phyloP scores from a whole-genome alignment of 2,329 filamentous ascomycete species.

The Calonectria ilicicola region DNA sequence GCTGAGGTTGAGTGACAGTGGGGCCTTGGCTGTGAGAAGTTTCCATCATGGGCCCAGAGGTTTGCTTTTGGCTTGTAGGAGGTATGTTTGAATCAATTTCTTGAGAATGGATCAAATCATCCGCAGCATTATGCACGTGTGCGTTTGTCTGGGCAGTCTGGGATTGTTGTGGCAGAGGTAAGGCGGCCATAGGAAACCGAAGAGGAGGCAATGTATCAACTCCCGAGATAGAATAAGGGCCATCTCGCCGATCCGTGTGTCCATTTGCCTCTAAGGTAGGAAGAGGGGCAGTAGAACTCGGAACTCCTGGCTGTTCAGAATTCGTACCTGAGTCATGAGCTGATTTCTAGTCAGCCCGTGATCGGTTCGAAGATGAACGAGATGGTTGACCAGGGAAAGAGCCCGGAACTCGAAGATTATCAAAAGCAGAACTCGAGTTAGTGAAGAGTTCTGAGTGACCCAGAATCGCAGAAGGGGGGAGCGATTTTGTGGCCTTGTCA shows the following conservation, averaged over 20 bases:
- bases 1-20: neutral
- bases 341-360: conserved; percentile 39
- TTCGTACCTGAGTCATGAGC: conserved; percentile 12
- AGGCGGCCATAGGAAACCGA: conserved; percentile 17
- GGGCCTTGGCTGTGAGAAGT: neutral
- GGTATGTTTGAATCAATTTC: neutral
- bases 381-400: neutral
- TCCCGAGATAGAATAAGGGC: neutral
- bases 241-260: neutral
- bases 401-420: conserved; percentile 1
- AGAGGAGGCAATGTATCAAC: neutral
- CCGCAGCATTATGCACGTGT: neutral
- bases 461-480: conserved; percentile 38
- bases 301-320: neutral
- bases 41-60: neutral
- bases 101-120: neutral
- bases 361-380: conserved; percentile 22
- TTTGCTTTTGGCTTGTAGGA: neutral
- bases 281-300: neutral
- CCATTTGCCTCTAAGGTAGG: neutral
- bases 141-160: neutral
- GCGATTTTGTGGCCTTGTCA: conserved; percentile 31
- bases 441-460: conserved; percentile 29
- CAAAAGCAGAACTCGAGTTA: neutral
- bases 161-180: neutral